These are phyloP conservation scores for Truncatella angustata DNA, from an alignment of 2,329 filamentous ascomycete genomes.

Conservation along the genomic window DNA sequence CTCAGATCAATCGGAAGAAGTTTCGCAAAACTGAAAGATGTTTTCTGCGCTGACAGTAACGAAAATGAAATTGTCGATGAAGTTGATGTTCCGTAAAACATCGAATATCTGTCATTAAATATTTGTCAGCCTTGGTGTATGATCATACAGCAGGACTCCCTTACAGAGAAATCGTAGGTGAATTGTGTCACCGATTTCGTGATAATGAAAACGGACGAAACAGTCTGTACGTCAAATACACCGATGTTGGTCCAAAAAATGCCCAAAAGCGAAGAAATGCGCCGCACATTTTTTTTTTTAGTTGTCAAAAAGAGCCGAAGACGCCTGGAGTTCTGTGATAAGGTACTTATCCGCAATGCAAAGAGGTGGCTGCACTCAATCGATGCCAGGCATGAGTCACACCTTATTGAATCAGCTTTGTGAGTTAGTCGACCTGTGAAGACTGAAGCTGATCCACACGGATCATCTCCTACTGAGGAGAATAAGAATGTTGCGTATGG, in stretches of 20 bases:
- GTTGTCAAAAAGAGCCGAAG: background rate
- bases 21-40: too few relatives aligned
- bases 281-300: background rate
- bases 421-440: background rate
- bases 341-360: background rate
- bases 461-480: conserved; percentile 17
- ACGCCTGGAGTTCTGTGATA: background rate
- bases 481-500: conserved; percentile 32
- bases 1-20: too few relatives aligned
- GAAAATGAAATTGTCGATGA: too few relatives aligned
- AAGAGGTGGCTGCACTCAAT: too few relatives aligned
- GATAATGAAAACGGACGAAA: background rate
- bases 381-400: too few relatives aligned
- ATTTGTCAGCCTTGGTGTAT: too few relatives aligned
- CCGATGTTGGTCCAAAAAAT: background rate
- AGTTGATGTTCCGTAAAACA: too few relatives aligned
- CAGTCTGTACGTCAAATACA: background rate
- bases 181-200: too few relatives aligned
- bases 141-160: too few relatives aligned
- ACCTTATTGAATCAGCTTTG: background rate
- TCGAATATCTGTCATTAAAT: too few relatives aligned
- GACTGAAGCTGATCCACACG: background rate
- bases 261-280: background rate
- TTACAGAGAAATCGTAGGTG: background rate
- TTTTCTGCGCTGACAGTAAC: too few relatives aligned